A percentile compares a stretch with the other conserved stretches of the same genome.
Conservation (phyloP, 2,329 filamentous ascomycete genomes). For the Aspergillus hortae region DNA sequence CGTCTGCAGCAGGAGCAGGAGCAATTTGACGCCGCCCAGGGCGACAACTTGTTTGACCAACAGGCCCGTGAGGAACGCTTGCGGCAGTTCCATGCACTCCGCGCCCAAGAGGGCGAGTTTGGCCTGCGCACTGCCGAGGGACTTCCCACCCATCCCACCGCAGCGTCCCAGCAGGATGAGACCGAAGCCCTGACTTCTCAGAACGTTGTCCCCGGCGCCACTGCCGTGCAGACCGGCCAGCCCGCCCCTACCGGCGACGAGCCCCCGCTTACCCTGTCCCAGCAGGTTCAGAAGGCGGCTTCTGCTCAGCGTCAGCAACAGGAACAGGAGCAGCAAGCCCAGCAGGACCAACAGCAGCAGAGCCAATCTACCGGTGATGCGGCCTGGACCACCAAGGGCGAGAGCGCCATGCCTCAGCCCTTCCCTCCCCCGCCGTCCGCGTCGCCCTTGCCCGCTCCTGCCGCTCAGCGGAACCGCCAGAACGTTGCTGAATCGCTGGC, state of each 20-base stretch:
- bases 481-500: slow-evolving; percentile 74
- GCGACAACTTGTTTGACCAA: slow-evolving; percentile 46
- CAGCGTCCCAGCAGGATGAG: slow-evolving; percentile 27
- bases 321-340: slow-evolving; percentile 25
- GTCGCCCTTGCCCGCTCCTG: slow-evolving; percentile 82
- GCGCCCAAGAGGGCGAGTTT: slow-evolving; percentile 64
- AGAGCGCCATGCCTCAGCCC: slow-evolving; percentile 62
- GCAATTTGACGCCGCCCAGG: slow-evolving; percentile 46
- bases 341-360: slow-evolving; percentile 32
- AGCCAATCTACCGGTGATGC: slow-evolving; percentile 44
- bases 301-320: slow-evolving; percentile 39
- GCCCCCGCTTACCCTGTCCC: slow-evolving; percentile 67
- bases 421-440: slow-evolving; percentile 70
- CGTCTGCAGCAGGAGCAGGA: slow-evolving; percentile 61
- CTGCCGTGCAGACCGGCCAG: slow-evolving; percentile 9
- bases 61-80: slow-evolving; percentile 64
- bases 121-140: slow-evolving; percentile 37
- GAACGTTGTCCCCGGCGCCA: slow-evolving; percentile 23
- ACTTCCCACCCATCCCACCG: slow-evolving; percentile 38
- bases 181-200: slow-evolving; percentile 17
- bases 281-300: slow-evolving; percentile 76
- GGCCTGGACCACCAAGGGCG: slow-evolving; percentile 58
- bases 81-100: slow-evolving; percentile 76
- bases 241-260: slow-evolving; percentile 29
- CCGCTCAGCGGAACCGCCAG: slow-evolving; percentile 77